Evolutionary conservation across 345 rosid species (phyloP).

Genomic region (Salix dunnii): DNA sequence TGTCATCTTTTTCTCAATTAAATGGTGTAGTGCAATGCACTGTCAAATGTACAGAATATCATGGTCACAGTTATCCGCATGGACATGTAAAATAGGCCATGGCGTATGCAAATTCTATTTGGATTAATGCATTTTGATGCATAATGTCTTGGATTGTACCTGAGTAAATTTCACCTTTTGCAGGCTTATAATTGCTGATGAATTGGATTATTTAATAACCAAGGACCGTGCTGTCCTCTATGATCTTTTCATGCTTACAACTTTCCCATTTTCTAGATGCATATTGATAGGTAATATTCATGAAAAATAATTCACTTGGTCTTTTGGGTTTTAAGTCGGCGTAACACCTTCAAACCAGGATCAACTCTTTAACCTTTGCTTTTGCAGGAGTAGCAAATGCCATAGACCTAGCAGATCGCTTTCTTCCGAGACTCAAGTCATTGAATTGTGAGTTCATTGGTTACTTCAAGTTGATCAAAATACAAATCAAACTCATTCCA

Average conservation of each 20-base stretch:
- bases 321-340: neutral
- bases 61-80: neutral
- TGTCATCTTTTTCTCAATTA: neutral
- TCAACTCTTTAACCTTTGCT: neutral
- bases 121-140: neutral
- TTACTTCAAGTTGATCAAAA: neutral
- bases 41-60: neutral
- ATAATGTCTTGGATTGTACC: neutral
- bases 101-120: neutral
- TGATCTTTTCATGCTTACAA: constrained; percentile 91
- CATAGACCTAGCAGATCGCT: constrained; percentile 84
- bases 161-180: neutral
- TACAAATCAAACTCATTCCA: neutral
- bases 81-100: neutral
- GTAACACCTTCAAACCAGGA: neutral
- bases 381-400: constrained; percentile 84
- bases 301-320: neutral
- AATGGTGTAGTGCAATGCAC: neutral
- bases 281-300: constrained; percentile 68
- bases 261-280: constrained; percentile 68
- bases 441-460: constrained; percentile 58
- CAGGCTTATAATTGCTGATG: constrained; percentile 84
- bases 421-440: constrained; percentile 78
- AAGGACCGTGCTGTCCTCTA: constrained; percentile 80
- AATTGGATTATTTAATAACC: constrained; percentile 83